A percentile compares a stretch with the other conserved stretches of the same genome.
Conservation (phyloP, 129 eudicot species). For the Chrysanthemum makinoi region DNA sequence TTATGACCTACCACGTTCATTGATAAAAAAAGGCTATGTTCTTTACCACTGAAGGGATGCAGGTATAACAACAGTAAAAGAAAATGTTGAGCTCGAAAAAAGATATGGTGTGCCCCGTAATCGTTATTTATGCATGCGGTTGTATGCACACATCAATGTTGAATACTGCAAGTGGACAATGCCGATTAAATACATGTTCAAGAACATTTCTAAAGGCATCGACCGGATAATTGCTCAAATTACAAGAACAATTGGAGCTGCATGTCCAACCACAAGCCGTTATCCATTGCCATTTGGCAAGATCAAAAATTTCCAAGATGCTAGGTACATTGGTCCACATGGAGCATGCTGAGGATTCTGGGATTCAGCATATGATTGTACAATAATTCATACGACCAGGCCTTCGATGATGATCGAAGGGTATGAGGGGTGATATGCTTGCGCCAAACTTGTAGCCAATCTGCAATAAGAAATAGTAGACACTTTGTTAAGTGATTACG, state of each 20-base stretch:
- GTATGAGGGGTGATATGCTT: no score
- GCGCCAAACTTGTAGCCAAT: no score
- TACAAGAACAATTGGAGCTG: no score
- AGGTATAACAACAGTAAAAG: neutral
- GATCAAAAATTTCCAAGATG: neutral
- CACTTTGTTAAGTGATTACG: no score
- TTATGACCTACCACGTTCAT: neutral
- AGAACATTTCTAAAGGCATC: neutral
- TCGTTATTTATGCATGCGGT: no score
- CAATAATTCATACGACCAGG: no score
- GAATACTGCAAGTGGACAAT: neutral
- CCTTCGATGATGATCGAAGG: no score
- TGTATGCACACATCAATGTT: neutral
- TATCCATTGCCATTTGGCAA: neutral
- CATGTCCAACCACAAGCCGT: neutral
- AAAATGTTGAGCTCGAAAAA: neutral
- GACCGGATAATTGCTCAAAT: neutral
- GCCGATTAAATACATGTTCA: neutral
- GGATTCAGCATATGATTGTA: no score
- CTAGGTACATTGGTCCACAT: no score
- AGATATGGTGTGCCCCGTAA: neutral
- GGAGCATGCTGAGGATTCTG: neutral
- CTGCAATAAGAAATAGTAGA: no score
- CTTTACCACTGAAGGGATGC: neutral
- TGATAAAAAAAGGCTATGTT: conserved; percentile 5